Percentiles rank a stretch among this genome's conserved stretches.
phyloP scores from a whole-genome alignment of 805 yeast species.

The Yamadazyma philogaea region DNA sequence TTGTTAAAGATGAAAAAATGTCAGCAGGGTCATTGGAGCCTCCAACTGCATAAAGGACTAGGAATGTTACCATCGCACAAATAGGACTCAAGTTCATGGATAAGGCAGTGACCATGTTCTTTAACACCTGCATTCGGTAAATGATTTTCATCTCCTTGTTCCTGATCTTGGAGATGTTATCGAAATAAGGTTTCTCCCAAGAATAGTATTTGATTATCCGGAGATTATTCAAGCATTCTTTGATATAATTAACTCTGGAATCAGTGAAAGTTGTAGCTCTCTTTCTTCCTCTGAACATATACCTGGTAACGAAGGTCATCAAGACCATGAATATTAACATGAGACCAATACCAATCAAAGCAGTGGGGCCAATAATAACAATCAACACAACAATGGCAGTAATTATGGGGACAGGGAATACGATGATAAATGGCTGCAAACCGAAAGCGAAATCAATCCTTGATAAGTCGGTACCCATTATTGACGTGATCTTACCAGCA shows the following conservation, averaged over 20 bases:
- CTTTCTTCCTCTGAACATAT: slow-evolving; percentile 53
- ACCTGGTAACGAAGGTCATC: slow-evolving; percentile 46
- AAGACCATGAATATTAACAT: slow-evolving; percentile 48
- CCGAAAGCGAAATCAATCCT: slow-evolving; percentile 72
- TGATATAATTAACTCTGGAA: slow-evolving; percentile 65
- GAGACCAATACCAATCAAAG: slow-evolving; percentile 64
- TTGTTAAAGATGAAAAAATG: slow-evolving; percentile 65
- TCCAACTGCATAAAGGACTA: slow-evolving; percentile 34
- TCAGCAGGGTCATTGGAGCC: slow-evolving; percentile 50
- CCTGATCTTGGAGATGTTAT: slow-evolving; percentile 54
- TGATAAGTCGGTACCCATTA: slow-evolving; percentile 77
- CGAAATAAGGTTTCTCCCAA: slow-evolving; percentile 81
- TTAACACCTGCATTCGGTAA: slow-evolving; percentile 57
- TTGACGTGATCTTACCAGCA: slow-evolving; percentile 66
- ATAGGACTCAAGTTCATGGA: slow-evolving; percentile 66
- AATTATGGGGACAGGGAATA: slow-evolving; percentile 63
- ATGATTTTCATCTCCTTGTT: slow-evolving; percentile 57
- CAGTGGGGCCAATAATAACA: slow-evolving; percentile 59
- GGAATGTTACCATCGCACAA: slow-evolving; percentile 58
- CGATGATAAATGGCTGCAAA: slow-evolving; percentile 59
- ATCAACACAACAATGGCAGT: slow-evolving; percentile 63
- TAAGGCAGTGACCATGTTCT: slow-evolving; percentile 59
- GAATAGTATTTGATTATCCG: slow-evolving; percentile 83
- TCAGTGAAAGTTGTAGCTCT: slow-evolving; percentile 66
- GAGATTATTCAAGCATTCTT: slow-evolving; percentile 74